Conservation (phyloP, 2,329 filamentous ascomycete species). For the Monilinia polystroma region DNA sequence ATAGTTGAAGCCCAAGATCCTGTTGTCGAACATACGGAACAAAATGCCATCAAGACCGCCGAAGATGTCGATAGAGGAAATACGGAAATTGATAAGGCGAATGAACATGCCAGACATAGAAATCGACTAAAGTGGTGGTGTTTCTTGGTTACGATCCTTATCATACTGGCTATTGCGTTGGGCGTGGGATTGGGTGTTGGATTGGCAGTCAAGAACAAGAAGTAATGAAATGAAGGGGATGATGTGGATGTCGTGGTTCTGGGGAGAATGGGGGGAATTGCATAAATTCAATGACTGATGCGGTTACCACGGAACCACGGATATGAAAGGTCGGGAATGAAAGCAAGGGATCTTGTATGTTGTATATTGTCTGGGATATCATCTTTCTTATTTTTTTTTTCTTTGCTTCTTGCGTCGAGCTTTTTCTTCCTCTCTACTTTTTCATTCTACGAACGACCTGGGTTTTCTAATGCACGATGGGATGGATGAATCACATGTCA, state of each 20-base stretch:
- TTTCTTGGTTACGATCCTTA: constrained; percentile 59
- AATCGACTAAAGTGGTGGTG: constrained; percentile 84
- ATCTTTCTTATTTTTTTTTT: constrained; percentile 13
- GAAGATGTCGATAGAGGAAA: constrained; percentile 69
- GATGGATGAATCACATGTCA: constrained; percentile 5
- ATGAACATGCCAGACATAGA: constrained; percentile 62
- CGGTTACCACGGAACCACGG: constrained; percentile 1
- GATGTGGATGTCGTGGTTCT: neutral
- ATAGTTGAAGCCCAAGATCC: constrained; percentile 71
- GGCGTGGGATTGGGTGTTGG: constrained; percentile 47
- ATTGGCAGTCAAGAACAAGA: constrained; percentile 25
- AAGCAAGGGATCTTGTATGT: constrained; percentile 18
- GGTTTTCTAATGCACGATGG: constrained; percentile 17
- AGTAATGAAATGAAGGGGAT: neutral
- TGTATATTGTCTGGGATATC: constrained; percentile 18
- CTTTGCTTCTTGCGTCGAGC: neutral
- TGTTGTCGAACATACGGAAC: constrained; percentile 60
- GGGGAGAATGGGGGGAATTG: constrained; percentile 16
- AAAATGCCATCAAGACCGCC: constrained; percentile 64
- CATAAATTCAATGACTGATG: constrained; percentile 7
- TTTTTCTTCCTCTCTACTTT: neutral
- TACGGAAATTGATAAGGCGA: constrained; percentile 66
- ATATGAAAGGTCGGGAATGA: neutral
- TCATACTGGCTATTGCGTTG: constrained; percentile 57
- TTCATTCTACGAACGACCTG: constrained; percentile 9